Evolutionary conservation across 2,329 filamentous ascomycete species (phyloP).

Genomic region (Verticillium alfalfae): DNA sequence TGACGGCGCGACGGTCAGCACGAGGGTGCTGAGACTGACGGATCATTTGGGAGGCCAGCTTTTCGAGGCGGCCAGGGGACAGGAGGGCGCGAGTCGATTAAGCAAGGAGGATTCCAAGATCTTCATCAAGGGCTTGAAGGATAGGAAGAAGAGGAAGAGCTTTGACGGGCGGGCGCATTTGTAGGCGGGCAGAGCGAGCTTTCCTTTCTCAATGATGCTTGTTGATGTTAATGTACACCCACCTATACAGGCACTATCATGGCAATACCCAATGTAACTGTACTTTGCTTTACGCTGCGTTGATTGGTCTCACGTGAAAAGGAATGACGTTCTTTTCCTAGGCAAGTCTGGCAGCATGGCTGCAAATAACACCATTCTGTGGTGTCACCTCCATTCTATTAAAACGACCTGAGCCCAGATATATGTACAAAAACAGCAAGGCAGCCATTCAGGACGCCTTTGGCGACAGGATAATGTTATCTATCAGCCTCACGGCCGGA

Average conservation of each 20-base stretch:
- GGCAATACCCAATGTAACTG: no score
- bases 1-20: conserved; percentile 86
- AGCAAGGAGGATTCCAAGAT: conserved; percentile 44
- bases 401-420: not conserved
- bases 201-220: not conserved
- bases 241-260: no score
- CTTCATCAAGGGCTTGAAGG: conserved; percentile 36
- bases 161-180: conserved; percentile 46
- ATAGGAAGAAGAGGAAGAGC: conserved; percentile 40
- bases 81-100: conserved; percentile 34
- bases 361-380: no score
- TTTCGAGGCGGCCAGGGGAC: conserved; percentile 52
- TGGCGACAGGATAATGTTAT: conserved; percentile 74
- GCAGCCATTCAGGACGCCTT: not conserved
- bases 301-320: no score
- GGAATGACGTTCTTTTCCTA: no score
- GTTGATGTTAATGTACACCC: not conserved
- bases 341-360: no score
- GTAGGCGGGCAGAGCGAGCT: conserved; percentile 17
- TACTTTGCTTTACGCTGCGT: no score
- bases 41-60: conserved; percentile 67
- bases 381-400: not conserved
- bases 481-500: conserved; percentile 80
- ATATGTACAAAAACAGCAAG: not conserved
- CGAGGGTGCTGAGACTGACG: conserved; percentile 70